phyloP scores from a whole-genome alignment of 2,329 filamentous ascomycete genomes.

The Aphanocladium album region DNA sequence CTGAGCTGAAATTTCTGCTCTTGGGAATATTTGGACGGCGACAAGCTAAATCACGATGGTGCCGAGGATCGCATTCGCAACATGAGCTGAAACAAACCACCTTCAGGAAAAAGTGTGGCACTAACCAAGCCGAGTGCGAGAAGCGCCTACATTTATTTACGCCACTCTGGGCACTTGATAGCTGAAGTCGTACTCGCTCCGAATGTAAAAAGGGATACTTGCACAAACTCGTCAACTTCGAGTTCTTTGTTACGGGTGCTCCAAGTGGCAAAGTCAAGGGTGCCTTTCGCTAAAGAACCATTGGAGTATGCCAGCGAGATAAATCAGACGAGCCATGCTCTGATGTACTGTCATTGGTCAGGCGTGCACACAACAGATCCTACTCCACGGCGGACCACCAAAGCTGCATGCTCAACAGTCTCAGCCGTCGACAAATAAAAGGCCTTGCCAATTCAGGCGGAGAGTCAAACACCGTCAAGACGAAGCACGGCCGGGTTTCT shows the following conservation, averaged over 20 bases:
- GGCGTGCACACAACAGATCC: not conserved
- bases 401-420: not conserved
- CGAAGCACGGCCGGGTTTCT: not conserved
- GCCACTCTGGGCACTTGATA: not conserved
- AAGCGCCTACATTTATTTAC: not conserved
- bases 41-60: not conserved
- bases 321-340: not conserved
- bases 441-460: not conserved
- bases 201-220: not conserved
- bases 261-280: not conserved
- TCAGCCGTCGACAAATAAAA: not conserved
- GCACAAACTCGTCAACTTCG: not conserved
- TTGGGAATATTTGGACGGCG: not conserved
- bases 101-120: not conserved
- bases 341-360: not conserved
- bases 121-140: not conserved
- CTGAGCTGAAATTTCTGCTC: not conserved
- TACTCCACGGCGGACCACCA: not conserved
- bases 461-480: not conserved
- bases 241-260: not conserved
- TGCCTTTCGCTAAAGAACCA: not conserved
- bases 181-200: not conserved
- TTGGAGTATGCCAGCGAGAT: not conserved
- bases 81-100: conserved; percentile 8
- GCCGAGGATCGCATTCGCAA: not conserved